A percentile compares a stretch with the other conserved stretches of the same genome.
These are phyloP conservation scores for Pseudonitzschia delicatissima DNA, from an alignment of 108 stramenopile species.

Conservation along the genomic window DNA sequence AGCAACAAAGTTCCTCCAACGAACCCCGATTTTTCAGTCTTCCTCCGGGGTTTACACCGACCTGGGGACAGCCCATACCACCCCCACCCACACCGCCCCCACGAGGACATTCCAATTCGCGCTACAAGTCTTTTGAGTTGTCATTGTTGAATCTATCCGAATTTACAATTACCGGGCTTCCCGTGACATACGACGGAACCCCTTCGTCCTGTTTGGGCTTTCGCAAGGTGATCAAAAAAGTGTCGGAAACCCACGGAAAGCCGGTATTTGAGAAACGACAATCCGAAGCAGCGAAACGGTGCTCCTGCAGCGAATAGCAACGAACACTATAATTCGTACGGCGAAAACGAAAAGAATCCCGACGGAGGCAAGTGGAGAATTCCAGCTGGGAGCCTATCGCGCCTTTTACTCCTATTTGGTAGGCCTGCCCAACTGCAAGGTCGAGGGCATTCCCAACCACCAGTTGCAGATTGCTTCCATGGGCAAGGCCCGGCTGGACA, in stretches of 20 bases:
- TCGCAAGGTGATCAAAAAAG: conserved; percentile 53
- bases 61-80: neutral
- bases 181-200: conserved; percentile 19
- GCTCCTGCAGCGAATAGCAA: neutral
- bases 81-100: neutral
- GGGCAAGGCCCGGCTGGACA: conserved; percentile 61
- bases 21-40: neutral
- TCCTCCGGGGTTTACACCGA: neutral
- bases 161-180: conserved; percentile 65
- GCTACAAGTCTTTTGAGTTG: conserved; percentile 25
- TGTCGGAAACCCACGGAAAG: conserved; percentile 60
- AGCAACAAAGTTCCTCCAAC: too few relatives aligned
- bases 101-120: neutral
- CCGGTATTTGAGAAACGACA: conserved; percentile 30
- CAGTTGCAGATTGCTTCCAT: conserved; percentile 73
- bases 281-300: conserved; percentile 1
- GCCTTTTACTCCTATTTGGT: conserved; percentile 55
- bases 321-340: neutral
- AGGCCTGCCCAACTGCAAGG: conserved; percentile 21
- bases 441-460: conserved; percentile 56
- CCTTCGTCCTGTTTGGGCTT: conserved; percentile 45
- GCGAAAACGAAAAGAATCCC: conserved; percentile 10
- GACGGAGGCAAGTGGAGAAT: conserved; percentile 76
- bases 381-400: conserved; percentile 67
- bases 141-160: conserved; percentile 71